Evolutionary conservation across 2,329 filamentous ascomycete genomes (phyloP).

Genomic region (Fusarium sp.): DNA sequence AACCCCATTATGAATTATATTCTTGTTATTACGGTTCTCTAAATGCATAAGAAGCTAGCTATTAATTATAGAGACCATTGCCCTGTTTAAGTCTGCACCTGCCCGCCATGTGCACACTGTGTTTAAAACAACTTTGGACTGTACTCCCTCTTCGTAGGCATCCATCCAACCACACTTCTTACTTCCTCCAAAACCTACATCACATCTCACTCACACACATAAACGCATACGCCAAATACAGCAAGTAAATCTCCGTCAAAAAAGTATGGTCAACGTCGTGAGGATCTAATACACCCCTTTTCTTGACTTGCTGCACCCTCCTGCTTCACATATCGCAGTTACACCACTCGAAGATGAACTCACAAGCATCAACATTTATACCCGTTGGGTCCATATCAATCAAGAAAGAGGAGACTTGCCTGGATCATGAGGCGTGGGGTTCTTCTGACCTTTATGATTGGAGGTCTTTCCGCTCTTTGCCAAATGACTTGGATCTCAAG

Average conservation of each 20-base stretch:
- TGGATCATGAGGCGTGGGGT: constrained; percentile 31
- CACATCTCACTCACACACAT: not conserved
- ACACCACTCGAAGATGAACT: constrained; percentile 32
- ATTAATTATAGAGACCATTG: no score
- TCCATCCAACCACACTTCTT: not conserved
- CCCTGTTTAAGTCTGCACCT: no score
- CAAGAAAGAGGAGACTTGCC: constrained; percentile 32
- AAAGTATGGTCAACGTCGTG: not conserved
- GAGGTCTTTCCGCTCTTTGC: constrained; percentile 48
- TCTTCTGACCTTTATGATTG: constrained; percentile 42
- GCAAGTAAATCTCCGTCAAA: not conserved
- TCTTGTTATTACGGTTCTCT: no score
- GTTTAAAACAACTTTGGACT: not conserved
- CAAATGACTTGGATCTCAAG: constrained; percentile 15
- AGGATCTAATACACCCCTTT: not conserved
- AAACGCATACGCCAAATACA: not conserved
- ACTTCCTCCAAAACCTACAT: not conserved
- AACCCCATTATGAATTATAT: no score
- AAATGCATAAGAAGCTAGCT: no score
- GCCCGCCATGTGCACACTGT: not conserved
- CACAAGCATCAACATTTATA: constrained; percentile 52
- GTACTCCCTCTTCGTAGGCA: constrained; percentile 2
- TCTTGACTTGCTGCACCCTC: not conserved
- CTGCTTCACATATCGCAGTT: not conserved
- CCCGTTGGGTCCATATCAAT: constrained; percentile 58